phyloP scores from a whole-genome alignment of 208 protist genomes.

The Acanthamoeba sp. region DNA sequence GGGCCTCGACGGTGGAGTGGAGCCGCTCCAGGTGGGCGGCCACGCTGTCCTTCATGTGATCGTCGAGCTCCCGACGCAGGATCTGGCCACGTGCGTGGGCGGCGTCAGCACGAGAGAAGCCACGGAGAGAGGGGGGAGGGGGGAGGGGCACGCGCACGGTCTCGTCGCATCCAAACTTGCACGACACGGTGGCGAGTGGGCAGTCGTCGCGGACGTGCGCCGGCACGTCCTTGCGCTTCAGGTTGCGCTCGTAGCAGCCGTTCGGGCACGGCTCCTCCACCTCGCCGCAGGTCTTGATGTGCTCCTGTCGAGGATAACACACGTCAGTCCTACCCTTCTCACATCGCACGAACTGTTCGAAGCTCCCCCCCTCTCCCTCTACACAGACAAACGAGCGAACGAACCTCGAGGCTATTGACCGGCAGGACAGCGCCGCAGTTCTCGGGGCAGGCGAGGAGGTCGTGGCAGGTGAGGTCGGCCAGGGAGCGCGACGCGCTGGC shows the following conservation, averaged over 20 bases:
- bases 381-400: background rate
- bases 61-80: background rate
- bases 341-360: too few species aligned
- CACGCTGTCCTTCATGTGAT: constrained; percentile 12
- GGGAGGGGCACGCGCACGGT: background rate
- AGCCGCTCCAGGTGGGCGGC: background rate
- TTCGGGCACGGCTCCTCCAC: background rate
- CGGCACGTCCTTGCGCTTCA: background rate
- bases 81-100: background rate
- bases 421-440: background rate
- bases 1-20: constrained; percentile 2
- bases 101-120: background rate
- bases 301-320: too few species aligned
- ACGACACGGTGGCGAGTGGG: background rate
- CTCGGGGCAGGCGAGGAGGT: background rate
- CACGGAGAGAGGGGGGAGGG: too few species aligned
- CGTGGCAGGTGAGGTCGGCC: background rate
- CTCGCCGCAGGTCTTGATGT: background rate
- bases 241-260: background rate
- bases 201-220: background rate
- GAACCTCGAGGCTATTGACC: background rate
- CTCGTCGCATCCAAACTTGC: background rate
- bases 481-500: background rate
- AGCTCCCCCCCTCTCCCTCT: too few species aligned
- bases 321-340: too few species aligned